These are phyloP conservation scores for Fusarium sp. DNA, from an alignment of 2,329 filamentous ascomycete species.

Conservation along the genomic window DNA sequence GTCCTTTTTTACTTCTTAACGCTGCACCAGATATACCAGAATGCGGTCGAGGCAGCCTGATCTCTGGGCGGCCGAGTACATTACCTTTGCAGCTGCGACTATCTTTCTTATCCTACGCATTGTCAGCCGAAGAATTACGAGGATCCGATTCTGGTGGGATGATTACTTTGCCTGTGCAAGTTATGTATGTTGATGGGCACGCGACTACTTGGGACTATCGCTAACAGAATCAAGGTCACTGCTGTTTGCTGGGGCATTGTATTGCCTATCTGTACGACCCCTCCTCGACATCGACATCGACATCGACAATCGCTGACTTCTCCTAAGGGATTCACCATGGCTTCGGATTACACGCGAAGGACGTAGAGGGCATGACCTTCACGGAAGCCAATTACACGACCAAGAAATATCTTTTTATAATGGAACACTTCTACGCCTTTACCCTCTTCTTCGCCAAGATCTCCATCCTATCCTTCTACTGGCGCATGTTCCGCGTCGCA, in stretches of 20 bases:
- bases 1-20: background rate
- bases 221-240: slow-evolving; percentile 10
- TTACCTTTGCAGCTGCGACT: slow-evolving; percentile 33
- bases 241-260: slow-evolving; percentile 25
- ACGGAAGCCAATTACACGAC: slow-evolving; percentile 18
- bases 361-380: slow-evolving; percentile 7
- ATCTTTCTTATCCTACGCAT: slow-evolving; percentile 27
- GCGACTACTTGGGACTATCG: rapidly evolving
- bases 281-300: background rate
- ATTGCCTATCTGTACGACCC: slow-evolving; percentile 21
- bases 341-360: slow-evolving; percentile 24
- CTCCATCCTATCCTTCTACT: slow-evolving; percentile 44
- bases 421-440: slow-evolving; percentile 43
- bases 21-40: background rate
- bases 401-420: slow-evolving; percentile 32
- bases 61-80: slow-evolving; percentile 26
- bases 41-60: slow-evolving; percentile 23
- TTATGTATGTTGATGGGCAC: slow-evolving; percentile 14
- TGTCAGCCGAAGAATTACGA: slow-evolving; percentile 24
- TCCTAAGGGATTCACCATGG: slow-evolving; percentile 28
- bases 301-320: background rate
- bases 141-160: slow-evolving; percentile 35
- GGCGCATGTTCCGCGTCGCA: slow-evolving; percentile 43
- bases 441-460: slow-evolving; percentile 43
- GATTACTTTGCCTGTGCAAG: slow-evolving; percentile 30